These are phyloP conservation scores for Lactarius hatsudake DNA, from an alignment of 768 basidiomycete genomes.

Conservation along the genomic window DNA sequence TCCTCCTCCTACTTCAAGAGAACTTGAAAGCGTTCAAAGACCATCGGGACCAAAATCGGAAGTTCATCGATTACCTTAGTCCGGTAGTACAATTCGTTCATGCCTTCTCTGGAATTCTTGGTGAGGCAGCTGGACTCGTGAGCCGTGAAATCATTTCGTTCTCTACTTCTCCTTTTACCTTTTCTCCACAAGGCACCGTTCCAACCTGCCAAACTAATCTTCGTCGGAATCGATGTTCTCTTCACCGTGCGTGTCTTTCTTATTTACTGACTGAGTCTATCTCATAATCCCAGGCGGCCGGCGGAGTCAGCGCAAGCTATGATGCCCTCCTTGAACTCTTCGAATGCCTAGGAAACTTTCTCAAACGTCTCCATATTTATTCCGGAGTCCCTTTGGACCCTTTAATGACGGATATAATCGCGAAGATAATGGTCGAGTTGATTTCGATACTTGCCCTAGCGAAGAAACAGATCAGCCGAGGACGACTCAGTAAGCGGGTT, in stretches of 20 bases:
- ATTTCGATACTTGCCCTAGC: not conserved
- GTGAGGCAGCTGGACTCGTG: not conserved
- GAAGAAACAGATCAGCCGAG: not conserved
- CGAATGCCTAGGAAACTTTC: slow-evolving; percentile 5
- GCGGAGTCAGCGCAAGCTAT: not conserved
- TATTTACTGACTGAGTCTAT: not conserved
- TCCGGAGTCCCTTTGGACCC: not conserved
- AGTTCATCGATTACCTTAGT: not conserved
- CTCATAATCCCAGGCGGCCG: not conserved
- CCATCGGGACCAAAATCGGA: not conserved
- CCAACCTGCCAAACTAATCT: not conserved
- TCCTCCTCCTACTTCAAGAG: not conserved
- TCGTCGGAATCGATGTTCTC: not conserved
- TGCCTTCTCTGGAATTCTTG: not conserved
- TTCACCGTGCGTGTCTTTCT: not conserved
- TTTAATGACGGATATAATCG: not conserved
- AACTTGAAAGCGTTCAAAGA: not conserved
- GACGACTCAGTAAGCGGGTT: not conserved
- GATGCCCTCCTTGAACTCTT: slow-evolving; percentile 1
- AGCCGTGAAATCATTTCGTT: not conserved
- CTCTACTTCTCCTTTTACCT: not conserved
- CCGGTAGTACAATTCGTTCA: not conserved
- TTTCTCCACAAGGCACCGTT: not conserved
- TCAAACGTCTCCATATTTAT: not conserved
- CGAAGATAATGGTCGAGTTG: slow-evolving; percentile 2